Evolutionary conservation across 768 basidiomycete genomes (phyloP).

Genomic region (Hericium erinaceus): DNA sequence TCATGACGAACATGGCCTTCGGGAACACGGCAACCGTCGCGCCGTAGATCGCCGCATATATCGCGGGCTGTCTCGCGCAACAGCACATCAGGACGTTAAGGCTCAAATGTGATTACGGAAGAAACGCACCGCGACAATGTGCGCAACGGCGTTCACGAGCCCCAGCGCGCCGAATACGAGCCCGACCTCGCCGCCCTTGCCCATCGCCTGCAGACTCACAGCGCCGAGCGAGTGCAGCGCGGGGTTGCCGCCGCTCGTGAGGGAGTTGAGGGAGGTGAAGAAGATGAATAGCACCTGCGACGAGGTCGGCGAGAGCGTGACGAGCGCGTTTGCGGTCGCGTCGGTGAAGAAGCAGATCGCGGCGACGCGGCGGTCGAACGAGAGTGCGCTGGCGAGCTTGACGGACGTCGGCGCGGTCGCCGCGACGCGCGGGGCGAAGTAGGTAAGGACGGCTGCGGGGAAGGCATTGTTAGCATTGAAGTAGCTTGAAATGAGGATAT

Average conservation of each 20-base stretch:
- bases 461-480: background rate
- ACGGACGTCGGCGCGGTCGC: background rate
- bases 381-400: slow-evolving; percentile 8
- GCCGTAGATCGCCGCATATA: slow-evolving; percentile 12
- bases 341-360: slow-evolving; percentile 14
- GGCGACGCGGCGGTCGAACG: slow-evolving; percentile 12
- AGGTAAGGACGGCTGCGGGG: slow-evolving; percentile 11
- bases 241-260: slow-evolving; percentile 14
- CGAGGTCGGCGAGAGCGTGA: slow-evolving; percentile 11
- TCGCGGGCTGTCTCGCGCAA: slow-evolving; percentile 8
- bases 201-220: slow-evolving; percentile 15
- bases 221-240: slow-evolving; percentile 15
- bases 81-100: background rate
- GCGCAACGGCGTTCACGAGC: slow-evolving; percentile 11
- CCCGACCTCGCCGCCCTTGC: slow-evolving; percentile 13
- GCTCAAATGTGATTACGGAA: no score
- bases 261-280: slow-evolving; percentile 12
- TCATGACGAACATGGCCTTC: slow-evolving; percentile 13
- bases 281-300: slow-evolving; percentile 16
- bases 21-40: slow-evolving; percentile 11
- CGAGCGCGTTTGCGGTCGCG: slow-evolving; percentile 13
- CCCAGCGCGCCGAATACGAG: slow-evolving; percentile 15
- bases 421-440: slow-evolving; percentile 4
- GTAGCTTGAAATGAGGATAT: background rate
- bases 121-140: slow-evolving; percentile 12